Evolutionary conservation across 345 rosid species (phyloP).

Genomic region (Pelargonium nanum): DNA sequence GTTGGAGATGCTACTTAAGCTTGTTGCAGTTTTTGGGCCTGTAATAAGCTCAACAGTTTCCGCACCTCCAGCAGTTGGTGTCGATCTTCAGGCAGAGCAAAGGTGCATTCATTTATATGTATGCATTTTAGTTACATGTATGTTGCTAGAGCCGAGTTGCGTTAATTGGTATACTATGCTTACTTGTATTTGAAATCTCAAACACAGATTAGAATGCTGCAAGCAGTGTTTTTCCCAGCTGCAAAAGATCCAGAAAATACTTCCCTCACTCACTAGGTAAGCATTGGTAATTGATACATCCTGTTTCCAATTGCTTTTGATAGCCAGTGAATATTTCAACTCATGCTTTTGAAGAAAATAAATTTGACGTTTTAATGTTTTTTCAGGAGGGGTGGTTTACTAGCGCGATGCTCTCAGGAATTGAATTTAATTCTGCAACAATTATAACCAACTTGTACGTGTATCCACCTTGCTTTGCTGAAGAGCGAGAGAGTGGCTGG

Average conservation of each 20-base stretch:
- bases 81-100: constrained; percentile 87
- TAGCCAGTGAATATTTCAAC: neutral
- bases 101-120: constrained; percentile 28
- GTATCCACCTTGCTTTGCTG: neutral
- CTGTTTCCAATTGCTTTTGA: no score
- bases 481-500: neutral
- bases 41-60: constrained; percentile 54
- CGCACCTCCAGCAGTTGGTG: constrained; percentile 62
- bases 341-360: neutral
- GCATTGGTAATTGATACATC: no score
- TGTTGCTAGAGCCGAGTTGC: neutral
- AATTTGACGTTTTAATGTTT: neutral
- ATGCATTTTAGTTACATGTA: neutral
- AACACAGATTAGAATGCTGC: constrained; percentile 67
- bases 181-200: neutral
- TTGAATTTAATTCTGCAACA: neutral
- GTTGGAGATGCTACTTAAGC: constrained; percentile 87
- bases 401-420: neutral
- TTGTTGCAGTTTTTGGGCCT: constrained; percentile 79
- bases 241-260: constrained; percentile 64
- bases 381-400: neutral
- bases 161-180: constrained; percentile 8
- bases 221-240: constrained; percentile 62
- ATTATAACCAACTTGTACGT: neutral
- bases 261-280: constrained; percentile 56